Evolutionary conservation across 257 asterid species (phyloP).

Genomic region (Petrea volubilis): DNA sequence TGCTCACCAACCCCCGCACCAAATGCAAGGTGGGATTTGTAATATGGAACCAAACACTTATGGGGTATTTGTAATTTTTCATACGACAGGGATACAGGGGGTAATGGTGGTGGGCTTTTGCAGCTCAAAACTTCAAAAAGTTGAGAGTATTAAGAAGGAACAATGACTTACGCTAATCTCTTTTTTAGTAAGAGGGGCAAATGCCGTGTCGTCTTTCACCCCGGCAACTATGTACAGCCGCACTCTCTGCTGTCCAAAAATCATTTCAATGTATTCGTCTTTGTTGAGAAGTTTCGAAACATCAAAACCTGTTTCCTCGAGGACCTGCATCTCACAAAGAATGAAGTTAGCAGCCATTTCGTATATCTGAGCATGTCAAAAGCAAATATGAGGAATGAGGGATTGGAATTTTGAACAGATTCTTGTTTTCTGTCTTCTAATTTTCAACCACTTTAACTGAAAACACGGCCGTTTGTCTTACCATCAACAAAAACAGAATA

Average conservation of each 20-base stretch:
- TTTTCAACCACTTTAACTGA: no score
- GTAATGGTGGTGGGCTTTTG: no score
- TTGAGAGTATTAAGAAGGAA: not conserved
- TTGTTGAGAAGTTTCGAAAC: slow-evolving; percentile 68
- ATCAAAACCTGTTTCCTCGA: slow-evolving; percentile 90
- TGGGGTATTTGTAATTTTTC: no score
- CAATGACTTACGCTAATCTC: slow-evolving; percentile 79
- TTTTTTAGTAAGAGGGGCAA: slow-evolving; percentile 85
- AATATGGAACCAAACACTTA: no score
- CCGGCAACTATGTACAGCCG: slow-evolving; percentile 79
- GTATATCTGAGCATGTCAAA: slow-evolving; percentile 6
- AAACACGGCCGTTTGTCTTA: no score
- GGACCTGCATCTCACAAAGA: slow-evolving; percentile 56
- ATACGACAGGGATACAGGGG: no score
- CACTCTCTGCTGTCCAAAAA: slow-evolving; percentile 88
- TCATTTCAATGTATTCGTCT: slow-evolving; percentile 72
- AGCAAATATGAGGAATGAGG: not conserved
- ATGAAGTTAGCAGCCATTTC: slow-evolving; percentile 20
- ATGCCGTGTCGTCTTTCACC: slow-evolving; percentile 71
- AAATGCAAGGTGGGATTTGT: no score
- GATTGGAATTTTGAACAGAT: no score
- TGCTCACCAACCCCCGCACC: no score
- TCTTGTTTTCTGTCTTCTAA: no score
- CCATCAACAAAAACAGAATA: no score
- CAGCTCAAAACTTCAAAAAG: no score